Conservation (phyloP, 768 basidiomycete species). For the Hydnum rufescens region DNA sequence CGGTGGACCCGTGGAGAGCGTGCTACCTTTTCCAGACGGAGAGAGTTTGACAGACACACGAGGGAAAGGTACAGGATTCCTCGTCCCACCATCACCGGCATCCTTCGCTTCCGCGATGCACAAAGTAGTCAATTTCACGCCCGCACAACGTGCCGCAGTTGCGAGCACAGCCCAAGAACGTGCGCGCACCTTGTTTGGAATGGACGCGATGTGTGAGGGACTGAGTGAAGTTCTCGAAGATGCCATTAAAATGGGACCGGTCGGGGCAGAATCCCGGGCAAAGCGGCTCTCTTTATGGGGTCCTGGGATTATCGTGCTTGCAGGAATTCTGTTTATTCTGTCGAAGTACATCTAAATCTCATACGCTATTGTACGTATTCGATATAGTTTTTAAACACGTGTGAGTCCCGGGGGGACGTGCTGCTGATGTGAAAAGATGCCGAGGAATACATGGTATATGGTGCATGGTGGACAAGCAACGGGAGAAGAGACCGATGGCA, state of each 20-base stretch:
- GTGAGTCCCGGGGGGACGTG: too few species aligned
- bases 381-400: too few species aligned
- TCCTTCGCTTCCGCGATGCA: constrained; percentile 52
- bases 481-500: too few species aligned
- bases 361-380: too few species aligned
- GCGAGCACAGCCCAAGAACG: constrained; percentile 35
- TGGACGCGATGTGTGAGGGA: constrained; percentile 48
- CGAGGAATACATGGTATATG: too few species aligned
- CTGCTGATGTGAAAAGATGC: too few species aligned
- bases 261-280: too few species aligned
- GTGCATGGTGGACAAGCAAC: too few species aligned
- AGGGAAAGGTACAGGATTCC: constrained; percentile 49
- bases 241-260: constrained; percentile 35
- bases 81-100: constrained; percentile 38
- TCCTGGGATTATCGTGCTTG: too few species aligned
- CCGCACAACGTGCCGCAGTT: constrained; percentile 28
- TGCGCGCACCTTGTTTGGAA: constrained; percentile 47
- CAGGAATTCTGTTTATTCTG: too few species aligned
- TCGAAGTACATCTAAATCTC: too few species aligned
- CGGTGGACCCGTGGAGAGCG: constrained; percentile 81
- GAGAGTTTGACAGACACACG: neutral
- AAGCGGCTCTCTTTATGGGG: neutral
- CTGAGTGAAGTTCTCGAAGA: constrained; percentile 36
- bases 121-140: constrained; percentile 26
- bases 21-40: constrained; percentile 20